Evolutionary conservation across 2,329 filamentous ascomycete species (phyloP).

Genomic region (Clonostachys rhizophaga): DNA sequence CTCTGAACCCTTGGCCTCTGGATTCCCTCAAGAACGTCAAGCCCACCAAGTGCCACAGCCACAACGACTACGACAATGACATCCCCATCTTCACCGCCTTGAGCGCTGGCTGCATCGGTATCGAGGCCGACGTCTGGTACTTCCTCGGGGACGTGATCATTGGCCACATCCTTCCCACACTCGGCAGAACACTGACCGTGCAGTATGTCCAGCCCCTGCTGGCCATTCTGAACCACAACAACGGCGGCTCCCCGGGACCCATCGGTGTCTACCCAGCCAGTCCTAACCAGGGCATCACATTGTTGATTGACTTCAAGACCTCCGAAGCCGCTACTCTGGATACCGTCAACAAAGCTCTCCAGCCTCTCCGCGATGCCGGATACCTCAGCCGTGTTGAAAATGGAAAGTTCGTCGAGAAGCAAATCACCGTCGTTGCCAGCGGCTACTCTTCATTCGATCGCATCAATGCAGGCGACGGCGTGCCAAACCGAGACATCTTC

Average conservation of each 20-base stretch:
- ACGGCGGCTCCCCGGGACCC: constrained; percentile 33
- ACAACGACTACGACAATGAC: constrained; percentile 67
- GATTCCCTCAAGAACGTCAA: constrained; percentile 6
- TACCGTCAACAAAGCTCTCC: constrained; percentile 30
- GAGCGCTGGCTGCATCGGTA: constrained; percentile 51
- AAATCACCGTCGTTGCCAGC: constrained; percentile 65
- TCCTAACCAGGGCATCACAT: constrained; percentile 47
- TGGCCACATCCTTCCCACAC: constrained; percentile 55
- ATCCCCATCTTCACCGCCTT: constrained; percentile 60
- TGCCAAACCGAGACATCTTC: constrained; percentile 43
- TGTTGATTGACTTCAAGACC: constrained; percentile 69
- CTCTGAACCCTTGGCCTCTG: constrained; percentile 9
- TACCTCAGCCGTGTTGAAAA: constrained; percentile 52
- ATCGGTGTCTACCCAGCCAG: constrained; percentile 53
- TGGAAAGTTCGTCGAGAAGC: constrained; percentile 43
- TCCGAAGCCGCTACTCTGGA: constrained; percentile 10
- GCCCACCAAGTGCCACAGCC: constrained; percentile 47
- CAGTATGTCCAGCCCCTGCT: constrained; percentile 64
- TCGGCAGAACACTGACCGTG: constrained; percentile 51
- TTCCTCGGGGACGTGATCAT: constrained; percentile 51
- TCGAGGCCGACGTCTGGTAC: constrained; percentile 69
- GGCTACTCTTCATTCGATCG: constrained; percentile 33
- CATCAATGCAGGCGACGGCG: not conserved
- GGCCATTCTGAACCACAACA: constrained; percentile 48
- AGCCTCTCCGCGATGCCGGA: constrained; percentile 52